Evolutionary conservation across 139 green algal genomes (phyloP), one percentile per base, ranked within the genome.

Genomic region (Picochlorum sp.): DNA sequence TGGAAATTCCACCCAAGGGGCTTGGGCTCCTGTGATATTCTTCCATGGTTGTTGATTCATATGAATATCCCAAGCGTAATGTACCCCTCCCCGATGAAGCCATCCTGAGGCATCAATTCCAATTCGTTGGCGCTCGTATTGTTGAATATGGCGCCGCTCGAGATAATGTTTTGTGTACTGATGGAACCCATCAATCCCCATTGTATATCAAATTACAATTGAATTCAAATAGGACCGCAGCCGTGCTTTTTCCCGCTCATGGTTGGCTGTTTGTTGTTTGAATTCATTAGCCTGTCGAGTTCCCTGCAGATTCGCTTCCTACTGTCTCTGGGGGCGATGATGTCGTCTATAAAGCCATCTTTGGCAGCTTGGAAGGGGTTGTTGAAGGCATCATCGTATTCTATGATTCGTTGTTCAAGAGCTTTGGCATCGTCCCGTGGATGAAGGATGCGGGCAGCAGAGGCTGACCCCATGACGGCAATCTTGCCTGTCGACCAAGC

Each of bases 21-120:
- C 24, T n/a, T 59, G 47, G 5, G 15, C 50, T 24, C 50, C 50
- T 9, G 49, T 31, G 49, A 23, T 20, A 41, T 34, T 51, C n/a
- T 20, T 26, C 68, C 68, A 74, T 18, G 61, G 61, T 23, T 67
- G 80, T 0, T 45, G 57, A 21, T 82, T 83, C 49, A 85, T 62
- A 52, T 77, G 87, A 6, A 98, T 76, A 65, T 97, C 92, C 16
- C 67, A 59, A 44, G 72, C 76, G 74, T 90, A 97, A 45, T 67
- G 75, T 62, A 92, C 92, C 0, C 87, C 86, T 3, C 82, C 91
- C 64, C 86, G 86, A 67, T 98, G 90, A 16, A 98, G 75, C 92
- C 92, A 98, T 9, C 67, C 81, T 70, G 92, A 97, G 1, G 84
- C 90, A 66, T 98, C 92, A 4, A 97, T 73, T 7, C 89, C 92